phyloP scores from a whole-genome alignment of 768 basidiomycete genomes.

The Cystobasidium onofrii region DNA sequence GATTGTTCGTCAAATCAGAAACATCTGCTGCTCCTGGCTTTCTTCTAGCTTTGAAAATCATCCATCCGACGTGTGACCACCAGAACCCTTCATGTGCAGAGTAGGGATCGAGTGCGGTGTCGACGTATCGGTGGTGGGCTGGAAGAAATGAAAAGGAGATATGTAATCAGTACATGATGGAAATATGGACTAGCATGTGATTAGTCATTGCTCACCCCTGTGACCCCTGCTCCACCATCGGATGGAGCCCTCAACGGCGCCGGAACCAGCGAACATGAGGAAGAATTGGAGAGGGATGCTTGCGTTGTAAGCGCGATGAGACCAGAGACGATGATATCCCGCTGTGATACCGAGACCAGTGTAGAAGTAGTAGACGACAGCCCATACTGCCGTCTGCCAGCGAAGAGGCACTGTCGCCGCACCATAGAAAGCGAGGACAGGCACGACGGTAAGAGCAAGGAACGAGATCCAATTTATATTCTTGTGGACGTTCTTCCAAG shows the following conservation, averaged over 20 bases:
- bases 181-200: not conserved
- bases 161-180: constrained; percentile 40
- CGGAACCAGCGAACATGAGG: constrained; percentile 75
- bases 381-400: constrained; percentile 68
- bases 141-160: too few relatives aligned
- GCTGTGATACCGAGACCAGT: constrained; percentile 74
- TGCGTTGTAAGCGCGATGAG: constrained; percentile 91
- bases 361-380: constrained; percentile 66
- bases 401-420: constrained; percentile 55
- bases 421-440: constrained; percentile 62
- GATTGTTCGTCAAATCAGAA: constrained; percentile 63
- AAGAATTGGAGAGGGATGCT: constrained; percentile 72
- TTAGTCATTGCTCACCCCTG: constrained; percentile 56
- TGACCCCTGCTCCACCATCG: constrained; percentile 99
- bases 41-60: constrained; percentile 65
- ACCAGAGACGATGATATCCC: constrained; percentile 96
- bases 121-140: constrained; percentile 54
- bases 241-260: constrained; percentile 92
- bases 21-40: constrained; percentile 64
- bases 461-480: constrained; percentile 47
- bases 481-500: constrained; percentile 44
- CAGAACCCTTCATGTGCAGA: constrained; percentile 66
- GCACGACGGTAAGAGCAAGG: constrained; percentile 56
- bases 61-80: constrained; percentile 79
- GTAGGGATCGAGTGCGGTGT: constrained; percentile 79